Evolutionary conservation across 1,139 yeast species (phyloP).

Genomic region (Taphrina flavorubra): DNA sequence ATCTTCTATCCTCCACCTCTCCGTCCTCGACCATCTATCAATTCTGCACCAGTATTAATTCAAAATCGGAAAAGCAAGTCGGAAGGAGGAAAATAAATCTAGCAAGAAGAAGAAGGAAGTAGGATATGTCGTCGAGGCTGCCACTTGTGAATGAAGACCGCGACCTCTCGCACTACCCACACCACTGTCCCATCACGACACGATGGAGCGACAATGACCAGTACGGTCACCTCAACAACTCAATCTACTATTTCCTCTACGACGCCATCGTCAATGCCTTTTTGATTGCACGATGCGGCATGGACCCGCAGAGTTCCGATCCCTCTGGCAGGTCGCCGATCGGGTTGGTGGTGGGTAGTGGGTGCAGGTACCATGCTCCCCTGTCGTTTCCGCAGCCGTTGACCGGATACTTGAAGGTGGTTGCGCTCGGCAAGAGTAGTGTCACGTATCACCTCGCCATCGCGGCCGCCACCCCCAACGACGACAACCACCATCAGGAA

Average conservation of each 20-base stretch:
- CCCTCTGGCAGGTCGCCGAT: slow-evolving; percentile 19
- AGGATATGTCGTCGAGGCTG: not conserved
- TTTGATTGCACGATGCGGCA: slow-evolving; percentile 15
- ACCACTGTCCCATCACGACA: slow-evolving; percentile 20
- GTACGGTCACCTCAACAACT: slow-evolving; percentile 37
- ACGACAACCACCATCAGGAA: accelerated
- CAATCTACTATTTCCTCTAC: slow-evolving; percentile 25
- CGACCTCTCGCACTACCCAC: slow-evolving; percentile 7
- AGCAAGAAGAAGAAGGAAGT: not conserved
- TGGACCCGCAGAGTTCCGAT: slow-evolving; percentile 10
- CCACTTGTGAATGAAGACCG: slow-evolving; percentile 10
- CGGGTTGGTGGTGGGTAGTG: slow-evolving; percentile 35
- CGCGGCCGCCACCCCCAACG: not conserved
- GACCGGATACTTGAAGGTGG: slow-evolving; percentile 22
- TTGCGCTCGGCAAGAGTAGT: slow-evolving; percentile 15
- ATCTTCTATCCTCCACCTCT: too few species aligned
- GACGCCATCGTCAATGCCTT: slow-evolving; percentile 38
- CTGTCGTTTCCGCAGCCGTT: slow-evolving; percentile 32
- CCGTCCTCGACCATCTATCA: not conserved
- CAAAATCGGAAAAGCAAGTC: too few species aligned
- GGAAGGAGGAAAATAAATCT: not conserved
- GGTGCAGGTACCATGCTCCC: slow-evolving; percentile 35
- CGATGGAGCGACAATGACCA: slow-evolving; percentile 40
- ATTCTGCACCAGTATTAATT: too few species aligned
- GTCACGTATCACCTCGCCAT: slow-evolving; percentile 36